phyloP scores from a whole-genome alignment of 805 yeast species.

The Saccharomyces cerevisiae region DNA sequence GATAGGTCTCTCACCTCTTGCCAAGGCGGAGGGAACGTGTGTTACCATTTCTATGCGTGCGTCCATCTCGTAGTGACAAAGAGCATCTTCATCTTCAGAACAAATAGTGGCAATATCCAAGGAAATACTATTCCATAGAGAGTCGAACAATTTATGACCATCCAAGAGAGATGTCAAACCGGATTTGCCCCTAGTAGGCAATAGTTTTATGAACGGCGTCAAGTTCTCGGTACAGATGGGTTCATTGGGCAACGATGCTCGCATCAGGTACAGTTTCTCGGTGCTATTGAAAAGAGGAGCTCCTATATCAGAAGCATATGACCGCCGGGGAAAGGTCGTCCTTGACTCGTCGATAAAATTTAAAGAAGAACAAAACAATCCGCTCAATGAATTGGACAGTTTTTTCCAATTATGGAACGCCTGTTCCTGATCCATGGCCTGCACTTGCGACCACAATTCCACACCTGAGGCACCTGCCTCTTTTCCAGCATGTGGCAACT shows the following conservation, averaged over 20 bases:
- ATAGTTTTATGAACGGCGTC: slow-evolving; percentile 82
- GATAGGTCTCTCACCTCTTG: slow-evolving; percentile 56
- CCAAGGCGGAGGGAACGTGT: slow-evolving; percentile 59
- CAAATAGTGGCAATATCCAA: slow-evolving; percentile 65
- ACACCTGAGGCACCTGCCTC: slow-evolving; percentile 90
- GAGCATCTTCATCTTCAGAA: slow-evolving; percentile 18
- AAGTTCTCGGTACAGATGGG: slow-evolving; percentile 95
- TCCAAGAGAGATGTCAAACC: slow-evolving; percentile 80
- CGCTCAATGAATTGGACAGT: slow-evolving; percentile 71
- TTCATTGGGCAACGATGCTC: slow-evolving; percentile 89
- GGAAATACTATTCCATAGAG: slow-evolving; percentile 91
- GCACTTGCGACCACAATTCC: slow-evolving; percentile 82
- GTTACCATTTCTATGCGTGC: slow-evolving; percentile 66
- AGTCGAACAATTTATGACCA: slow-evolving; percentile 84
- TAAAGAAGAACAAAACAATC: slow-evolving; percentile 89
- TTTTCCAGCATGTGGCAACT: slow-evolving; percentile 61
- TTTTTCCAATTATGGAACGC: slow-evolving; percentile 63
- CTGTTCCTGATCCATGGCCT: slow-evolving; percentile 44
- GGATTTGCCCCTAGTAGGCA: slow-evolving; percentile 87
- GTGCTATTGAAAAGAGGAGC: slow-evolving; percentile 22
- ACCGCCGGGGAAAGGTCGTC: slow-evolving; percentile 58
- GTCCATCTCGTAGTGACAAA: slow-evolving; percentile 46
- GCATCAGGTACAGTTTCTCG: slow-evolving; percentile 41
- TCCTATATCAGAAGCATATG: slow-evolving; percentile 23
- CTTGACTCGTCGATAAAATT: slow-evolving; percentile 75